Evolutionary conservation across 2,329 filamentous ascomycete genomes (phyloP).

Genomic region (Basipetospora sp.): DNA sequence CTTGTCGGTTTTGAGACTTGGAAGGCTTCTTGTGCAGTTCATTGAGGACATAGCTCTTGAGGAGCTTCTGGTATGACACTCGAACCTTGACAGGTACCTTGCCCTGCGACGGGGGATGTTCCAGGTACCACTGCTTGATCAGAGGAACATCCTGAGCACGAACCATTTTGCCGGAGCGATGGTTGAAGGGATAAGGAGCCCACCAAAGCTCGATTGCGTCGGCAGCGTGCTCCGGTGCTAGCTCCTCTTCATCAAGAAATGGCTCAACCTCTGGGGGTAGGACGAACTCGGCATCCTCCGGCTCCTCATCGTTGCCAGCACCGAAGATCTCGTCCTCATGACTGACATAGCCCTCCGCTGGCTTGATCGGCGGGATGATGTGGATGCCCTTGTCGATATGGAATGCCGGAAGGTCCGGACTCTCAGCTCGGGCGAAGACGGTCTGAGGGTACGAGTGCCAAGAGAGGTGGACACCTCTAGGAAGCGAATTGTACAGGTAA

Average conservation of each 20-base stretch:
- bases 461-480: slow-evolving; percentile 78
- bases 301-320: slow-evolving; percentile 54
- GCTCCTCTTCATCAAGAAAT: slow-evolving; percentile 76
- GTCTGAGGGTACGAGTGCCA: slow-evolving; percentile 91
- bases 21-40: slow-evolving; percentile 91
- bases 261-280: slow-evolving; percentile 68
- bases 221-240: slow-evolving; percentile 79
- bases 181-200: slow-evolving; percentile 92
- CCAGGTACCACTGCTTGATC: slow-evolving; percentile 96
- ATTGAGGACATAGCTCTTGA: slow-evolving; percentile 92
- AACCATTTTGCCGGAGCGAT: slow-evolving; percentile 88
- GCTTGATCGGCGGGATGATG: slow-evolving; percentile 88
- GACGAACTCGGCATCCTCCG: slow-evolving; percentile 71
- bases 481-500: slow-evolving; percentile 89
- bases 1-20: slow-evolving; percentile 90
- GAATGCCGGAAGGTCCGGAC: slow-evolving; percentile 81
- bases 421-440: slow-evolving; percentile 78
- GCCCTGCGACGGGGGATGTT: slow-evolving; percentile 54
- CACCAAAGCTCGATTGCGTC: slow-evolving; percentile 92
- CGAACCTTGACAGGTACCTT: slow-evolving; percentile 86
- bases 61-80: slow-evolving; percentile 93
- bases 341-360: slow-evolving; percentile 81
- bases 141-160: slow-evolving; percentile 91
- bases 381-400: slow-evolving; percentile 98
- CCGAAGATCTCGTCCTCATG: slow-evolving; percentile 94